phyloP scores from a whole-genome alignment of 805 yeast genomes.

The fission yeast (Schizosaccharomyces pombe) region DNA sequence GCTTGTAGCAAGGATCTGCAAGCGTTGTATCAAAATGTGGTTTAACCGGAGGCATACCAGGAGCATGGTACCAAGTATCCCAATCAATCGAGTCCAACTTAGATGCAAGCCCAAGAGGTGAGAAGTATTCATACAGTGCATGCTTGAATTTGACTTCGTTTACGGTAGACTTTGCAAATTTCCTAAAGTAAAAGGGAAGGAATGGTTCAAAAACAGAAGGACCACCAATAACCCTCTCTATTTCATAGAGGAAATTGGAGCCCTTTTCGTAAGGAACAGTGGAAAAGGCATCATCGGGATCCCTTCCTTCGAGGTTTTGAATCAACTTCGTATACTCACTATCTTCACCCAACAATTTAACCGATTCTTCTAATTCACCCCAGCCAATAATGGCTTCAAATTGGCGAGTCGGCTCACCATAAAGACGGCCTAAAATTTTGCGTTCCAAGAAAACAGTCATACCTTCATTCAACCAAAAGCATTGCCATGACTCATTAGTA shows the following conservation, averaged over 20 bases:
- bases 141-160: constrained; percentile 1
- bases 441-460: constrained; percentile 88
- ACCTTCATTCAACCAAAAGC: constrained; percentile 86
- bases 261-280: constrained; percentile 86
- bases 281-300: constrained; percentile 78
- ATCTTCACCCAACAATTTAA: constrained; percentile 36
- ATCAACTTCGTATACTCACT: constrained; percentile 35
- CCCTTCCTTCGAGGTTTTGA: constrained; percentile 45
- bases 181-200: not conserved
- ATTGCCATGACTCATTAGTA: constrained; percentile 79
- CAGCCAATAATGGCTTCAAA: constrained; percentile 73
- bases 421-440: constrained; percentile 51
- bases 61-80: constrained; percentile 57
- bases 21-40: constrained; percentile 59
- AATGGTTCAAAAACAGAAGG: not conserved
- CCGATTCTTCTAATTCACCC: constrained; percentile 50
- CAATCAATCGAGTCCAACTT: constrained; percentile 32
- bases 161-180: not conserved
- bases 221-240: constrained; percentile 52
- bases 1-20: constrained; percentile 43
- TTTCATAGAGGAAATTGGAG: constrained; percentile 46
- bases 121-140: constrained; percentile 2
- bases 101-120: not conserved
- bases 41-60: constrained; percentile 67
- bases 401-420: constrained; percentile 57